Base-by-base conservation (phyloP, 2,329 filamentous ascomycete species). In the Rhynchosporium secalis region DNA sequence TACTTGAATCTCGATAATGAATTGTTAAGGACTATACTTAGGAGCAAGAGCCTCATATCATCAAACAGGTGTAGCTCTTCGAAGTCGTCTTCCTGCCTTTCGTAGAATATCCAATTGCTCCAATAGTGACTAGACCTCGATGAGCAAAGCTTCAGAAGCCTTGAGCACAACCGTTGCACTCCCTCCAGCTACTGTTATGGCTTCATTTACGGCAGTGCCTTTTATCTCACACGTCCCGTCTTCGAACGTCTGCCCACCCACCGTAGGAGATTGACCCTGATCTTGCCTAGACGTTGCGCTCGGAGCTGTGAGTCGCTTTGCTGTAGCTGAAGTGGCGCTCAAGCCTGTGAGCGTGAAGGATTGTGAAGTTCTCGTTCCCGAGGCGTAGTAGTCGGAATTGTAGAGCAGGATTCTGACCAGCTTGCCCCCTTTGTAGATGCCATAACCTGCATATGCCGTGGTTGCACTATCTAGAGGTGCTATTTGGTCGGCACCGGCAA, bases 241-340 rank as follows among this genome's bases (percentile, higher is more conserved):
- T 2, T 69, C 75, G 68, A 81, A 83, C 0, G 68, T 74, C 70
- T 80, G 79, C 0, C 80, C 80, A 0, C 77, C 80, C 68, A 80
- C 77, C 0, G 76, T 78, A 1, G 78, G 75, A 15, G 71, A 76
- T 6, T 73, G 69, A 12, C 56, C 56, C 55, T 76, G 70, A 64
- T 83, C 81, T 46, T 77, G 75, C 56, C 80, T 74, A 3, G 78
- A 75, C 38, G 73, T 72, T 0, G 80, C 78, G 62, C 74, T 78
- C 2, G 75, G 69, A 4, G 78, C 79, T 2, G 79, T 72, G 49
- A 72, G 64, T n/a, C 72, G 66, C 63, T 71, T 72, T 7, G 65
- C 65, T 46, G 60, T 70, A 12, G 69, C 60, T 20, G 36, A 58
- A 2, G 45, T 33, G 3, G 26, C 60, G 1, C n/a, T 36, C 15